Percentiles rank a stretch among this genome's conserved stretches.
phyloP scores from a whole-genome alignment of 1,284 basidiomycete species.

The Ustilago hordei region DNA sequence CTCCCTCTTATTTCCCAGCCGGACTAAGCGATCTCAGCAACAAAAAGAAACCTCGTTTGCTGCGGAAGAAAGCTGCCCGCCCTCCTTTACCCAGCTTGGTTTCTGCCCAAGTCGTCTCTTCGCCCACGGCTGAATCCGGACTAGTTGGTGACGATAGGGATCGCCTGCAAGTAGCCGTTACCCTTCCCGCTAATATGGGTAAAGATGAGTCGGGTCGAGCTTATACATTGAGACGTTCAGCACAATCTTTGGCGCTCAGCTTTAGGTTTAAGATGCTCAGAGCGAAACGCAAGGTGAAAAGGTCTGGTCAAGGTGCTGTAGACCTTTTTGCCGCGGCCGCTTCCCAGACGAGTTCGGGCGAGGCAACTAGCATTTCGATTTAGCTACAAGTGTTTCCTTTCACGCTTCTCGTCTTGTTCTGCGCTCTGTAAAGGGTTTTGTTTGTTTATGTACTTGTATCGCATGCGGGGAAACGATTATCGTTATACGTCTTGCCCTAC shows the following conservation, averaged over 20 bases:
- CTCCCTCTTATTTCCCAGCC: constrained; percentile 45
- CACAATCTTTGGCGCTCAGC: constrained; percentile 43
- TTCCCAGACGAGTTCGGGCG: constrained; percentile 22
- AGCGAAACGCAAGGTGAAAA: constrained; percentile 30
- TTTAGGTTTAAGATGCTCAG: constrained; percentile 45
- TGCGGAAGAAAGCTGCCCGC: constrained; percentile 28
- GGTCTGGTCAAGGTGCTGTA: constrained; percentile 8
- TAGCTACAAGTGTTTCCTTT: background rate
- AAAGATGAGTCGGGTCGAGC: background rate
- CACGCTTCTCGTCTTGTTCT: background rate
- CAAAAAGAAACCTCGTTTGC: constrained; percentile 11
- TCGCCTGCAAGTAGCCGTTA: background rate
- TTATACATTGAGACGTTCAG: constrained; percentile 28
- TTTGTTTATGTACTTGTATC: background rate
- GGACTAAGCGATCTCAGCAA: constrained; percentile 12
- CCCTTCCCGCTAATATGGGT: background rate
- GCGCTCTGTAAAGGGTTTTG: background rate
- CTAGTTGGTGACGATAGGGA: background rate
- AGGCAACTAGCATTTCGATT: background rate
- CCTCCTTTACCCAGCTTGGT: constrained; percentile 29
- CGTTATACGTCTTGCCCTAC: too few relatives aligned
- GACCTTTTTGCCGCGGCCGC: constrained; percentile 14
- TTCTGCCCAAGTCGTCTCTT: constrained; percentile 33
- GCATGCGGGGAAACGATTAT: too few relatives aligned
- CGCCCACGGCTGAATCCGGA: constrained; percentile 4